Evolutionary conservation across 805 yeast genomes (phyloP).

Genomic region (Pichia nanzhaoensis): DNA sequence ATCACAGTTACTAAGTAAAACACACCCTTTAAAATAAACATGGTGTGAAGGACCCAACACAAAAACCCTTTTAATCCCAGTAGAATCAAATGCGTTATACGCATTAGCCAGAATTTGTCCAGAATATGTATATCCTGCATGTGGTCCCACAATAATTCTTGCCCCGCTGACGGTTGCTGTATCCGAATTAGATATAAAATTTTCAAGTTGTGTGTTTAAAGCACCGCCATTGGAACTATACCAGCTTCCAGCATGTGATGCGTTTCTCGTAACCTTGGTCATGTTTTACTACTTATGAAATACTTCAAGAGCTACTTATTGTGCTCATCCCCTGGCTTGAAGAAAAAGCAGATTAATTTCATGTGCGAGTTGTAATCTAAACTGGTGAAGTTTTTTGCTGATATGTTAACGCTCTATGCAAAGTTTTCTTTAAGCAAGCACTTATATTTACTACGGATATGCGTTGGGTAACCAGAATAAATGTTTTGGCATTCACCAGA

Average conservation of each 20-base stretch:
- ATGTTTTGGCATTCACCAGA: not conserved
- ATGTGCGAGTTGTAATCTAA: too few species aligned
- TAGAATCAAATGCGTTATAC: slow-evolving; percentile 61
- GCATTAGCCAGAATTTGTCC: slow-evolving; percentile 75
- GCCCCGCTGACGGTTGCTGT: slow-evolving; percentile 34
- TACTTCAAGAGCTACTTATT: not conserved
- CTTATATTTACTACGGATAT: not conserved
- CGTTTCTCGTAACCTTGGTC: slow-evolving; percentile 29
- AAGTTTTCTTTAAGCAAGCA: not conserved
- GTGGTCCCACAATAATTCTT: slow-evolving; percentile 58
- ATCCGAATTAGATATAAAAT: slow-evolving; percentile 30
- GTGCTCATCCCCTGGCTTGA: too few species aligned
- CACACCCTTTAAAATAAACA: slow-evolving; percentile 63
- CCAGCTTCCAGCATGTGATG: slow-evolving; percentile 93
- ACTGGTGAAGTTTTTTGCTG: too few species aligned
- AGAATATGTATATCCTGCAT: slow-evolving; percentile 87
- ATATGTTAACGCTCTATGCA: too few species aligned
- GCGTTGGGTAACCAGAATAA: not conserved
- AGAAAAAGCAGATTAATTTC: too few species aligned
- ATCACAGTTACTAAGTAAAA: slow-evolving; percentile 45
- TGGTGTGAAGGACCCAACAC: slow-evolving; percentile 93
- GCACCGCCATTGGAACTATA: slow-evolving; percentile 43
- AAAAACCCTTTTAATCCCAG: slow-evolving; percentile 55
- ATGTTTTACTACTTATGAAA: not conserved
- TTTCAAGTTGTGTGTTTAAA: slow-evolving; percentile 46